Base-by-base conservation (phyloP, 768 basidiomycete species). In the Russula griseocarnosa region DNA sequence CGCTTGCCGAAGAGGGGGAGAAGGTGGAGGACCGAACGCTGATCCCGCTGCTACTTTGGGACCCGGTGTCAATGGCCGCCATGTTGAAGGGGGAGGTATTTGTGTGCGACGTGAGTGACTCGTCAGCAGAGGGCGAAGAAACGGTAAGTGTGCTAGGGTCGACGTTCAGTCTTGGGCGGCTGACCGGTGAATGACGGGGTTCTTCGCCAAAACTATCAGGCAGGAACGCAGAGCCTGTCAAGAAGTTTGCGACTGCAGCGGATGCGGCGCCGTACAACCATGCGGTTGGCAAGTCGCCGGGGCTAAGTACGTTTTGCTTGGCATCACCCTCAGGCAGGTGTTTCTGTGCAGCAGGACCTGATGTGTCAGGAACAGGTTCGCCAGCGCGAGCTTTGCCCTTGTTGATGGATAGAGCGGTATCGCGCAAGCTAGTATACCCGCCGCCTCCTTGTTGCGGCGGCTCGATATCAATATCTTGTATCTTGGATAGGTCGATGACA, bases 401-500 rank as follows among this genome's bases (percentile, higher is more conserved):
- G 74, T 75, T 79, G n/a, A 79, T 79, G 9, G 75, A 74, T 1
- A 76, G 71, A 3, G 80, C 77, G 70, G 85, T 83, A 67, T 86
- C 82, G 49, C 76, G 76, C 24, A 92, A 78, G 58, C 83, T 83
- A 1, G 83, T 86, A 73, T 81, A 90, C 6, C 81, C 78, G 79
- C 56, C 57, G 11, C 58, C 65, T 44, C 75, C 56, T 22, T 54
- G n/a, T 10, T 57, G 58, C 0, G 88, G 88, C 8, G 78, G 69
- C 70, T 90, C 88, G 59, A 93, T 85, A 36, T 85, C 82, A 44
- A 90, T 78, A 40, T 87, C 86, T 58, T 79, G 78, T 55, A 97
- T 76, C 69, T 80, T 83, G 70, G 80, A 83, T 54, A 96, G 75
- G 75, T 96, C 94, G 68, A 95, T 74, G 70, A 96, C 86, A 61